Evolutionary conservation across 1,139 yeast species (phyloP), one percentile per base, ranked within the genome.

Genomic region (Hansenula lynferdii): DNA sequence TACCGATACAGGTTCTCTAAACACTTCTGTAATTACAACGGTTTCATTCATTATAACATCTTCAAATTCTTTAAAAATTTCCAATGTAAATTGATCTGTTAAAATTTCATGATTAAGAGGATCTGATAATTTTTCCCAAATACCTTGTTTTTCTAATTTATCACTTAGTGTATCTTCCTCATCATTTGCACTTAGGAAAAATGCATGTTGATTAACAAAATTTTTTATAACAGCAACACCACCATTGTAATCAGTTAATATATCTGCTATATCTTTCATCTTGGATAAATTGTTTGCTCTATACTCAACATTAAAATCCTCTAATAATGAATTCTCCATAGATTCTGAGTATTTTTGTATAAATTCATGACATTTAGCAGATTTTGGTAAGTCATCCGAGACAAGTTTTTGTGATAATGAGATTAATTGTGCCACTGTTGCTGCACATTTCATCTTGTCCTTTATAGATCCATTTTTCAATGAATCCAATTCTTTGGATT

Each of bases 141-240:
- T 60, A 2, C 58, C 56, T n/a, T 62, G 58, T 59, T 61, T 23
- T 61, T 53, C 16, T 57, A 58, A 15, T 19, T 8, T 20, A 9
- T 29, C 31, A 29, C 14, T 19, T 11, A 28, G 20, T 5, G 16
- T n/a, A 18, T 61, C 58, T 9, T 64, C 56, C 6, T 55, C 56
- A 34, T 53, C 67, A 35, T 73, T 75, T 38, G 70, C 70, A 40
- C 76, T 74, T 39, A 75, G 63, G 56, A 85, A 81, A 44, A 84
- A 76, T 42, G 80, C 85, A 57, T 85, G 89, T 55, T 85, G 89
- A 54, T 80, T 81, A 31, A 89, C 87, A 62, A 86, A 90, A 38
- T 85, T 77, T 56, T 83, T 89, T 12, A 87, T 83, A 11, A 89
- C 94, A 43, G 82, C 80, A 5, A 78, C 71, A 9, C 97, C 97